Evolutionary conservation across 345 rosid genomes (phyloP).

Genomic region (Sapria himalayana): DNA sequence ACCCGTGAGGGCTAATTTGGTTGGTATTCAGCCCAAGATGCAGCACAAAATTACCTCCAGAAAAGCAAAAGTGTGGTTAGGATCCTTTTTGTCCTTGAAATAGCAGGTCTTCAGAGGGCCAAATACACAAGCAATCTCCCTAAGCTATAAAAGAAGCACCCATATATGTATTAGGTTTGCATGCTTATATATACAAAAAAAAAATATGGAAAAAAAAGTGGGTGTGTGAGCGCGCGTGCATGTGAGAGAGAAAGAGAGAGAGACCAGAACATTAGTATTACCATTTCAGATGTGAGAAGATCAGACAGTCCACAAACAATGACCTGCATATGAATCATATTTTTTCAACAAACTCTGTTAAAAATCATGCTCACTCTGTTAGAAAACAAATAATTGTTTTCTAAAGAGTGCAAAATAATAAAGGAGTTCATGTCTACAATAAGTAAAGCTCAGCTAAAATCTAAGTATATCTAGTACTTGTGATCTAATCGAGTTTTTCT

Average conservation of each 20-base stretch:
- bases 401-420: no score
- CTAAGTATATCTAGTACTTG: no score
- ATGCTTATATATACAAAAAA: neutral
- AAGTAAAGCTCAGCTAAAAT: no score
- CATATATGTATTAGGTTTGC: neutral
- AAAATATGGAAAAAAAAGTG: neutral
- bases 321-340: no score
- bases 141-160: slow-evolving; percentile 26
- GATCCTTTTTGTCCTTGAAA: slow-evolving; percentile 23
- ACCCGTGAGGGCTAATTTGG: no score
- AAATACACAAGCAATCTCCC: slow-evolving; percentile 70
- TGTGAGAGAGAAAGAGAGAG: neutral
- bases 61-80: slow-evolving; percentile 26
- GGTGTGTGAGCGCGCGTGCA: neutral
- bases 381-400: no score
- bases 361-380: no score
- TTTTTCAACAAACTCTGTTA: no score
- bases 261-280: slow-evolving; percentile 13
- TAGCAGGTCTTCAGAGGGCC: slow-evolving; percentile 73
- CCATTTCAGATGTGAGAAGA: slow-evolving; percentile 62
- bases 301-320: slow-evolving; percentile 73
- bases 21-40: no score
- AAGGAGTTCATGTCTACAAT: no score
- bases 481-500: no score
- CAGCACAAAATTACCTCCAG: slow-evolving; percentile 45